Evolutionary conservation across 495 filamentous ascomycete species (phyloP), one percentile per base, ranked within the genome.

Genomic region (Aspergillus sparsus): DNA sequence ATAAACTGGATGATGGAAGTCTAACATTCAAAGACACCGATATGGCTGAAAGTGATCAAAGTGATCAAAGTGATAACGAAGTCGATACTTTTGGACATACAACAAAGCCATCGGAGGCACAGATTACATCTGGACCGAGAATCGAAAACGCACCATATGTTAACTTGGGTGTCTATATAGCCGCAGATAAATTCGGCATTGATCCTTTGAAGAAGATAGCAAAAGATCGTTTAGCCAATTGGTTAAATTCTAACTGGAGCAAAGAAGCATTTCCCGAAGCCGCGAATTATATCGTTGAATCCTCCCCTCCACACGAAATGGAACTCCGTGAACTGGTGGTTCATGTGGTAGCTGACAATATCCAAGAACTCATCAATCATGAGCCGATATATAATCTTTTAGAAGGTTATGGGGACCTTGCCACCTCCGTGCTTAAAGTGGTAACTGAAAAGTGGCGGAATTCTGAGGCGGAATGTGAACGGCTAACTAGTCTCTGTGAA

Each of bases 151-250:
- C n/a, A 21, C 7, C 47, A 16, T 6, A 32, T 21, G 31, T 18
- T n/a, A 7, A 50, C 21, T 1, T 50, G 11, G 18, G n/a, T 7
- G 21, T 50, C 15, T 50, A 50, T 32, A 7, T 50, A 7, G 15
- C 21, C 2, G 47, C 47, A 5, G 47, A 50, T 31, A 50, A 50
- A 31, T 50, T 50, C 33, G 47, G 47, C 5, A 50, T 50, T n/a
- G 7, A 10, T 7, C 16, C 47, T 8, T 21, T 50, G 21, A 50
- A 50, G 47, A 27, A 7, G 15, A 18, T 50, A 5, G 15, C 47
- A 11, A n/a, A 7, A 32, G 21, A 50, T 5, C 15, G 47, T 9
- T 32, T 50, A 5, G 21, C 9, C 6, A n/a, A 11, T 1, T 50
- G 47, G 47, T 5, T 31, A 50, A 32, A 50, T 9, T 18, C n/a